Evolutionary conservation across 208 protist genomes (phyloP).

Genomic region (Leishmania mexicana): DNA sequence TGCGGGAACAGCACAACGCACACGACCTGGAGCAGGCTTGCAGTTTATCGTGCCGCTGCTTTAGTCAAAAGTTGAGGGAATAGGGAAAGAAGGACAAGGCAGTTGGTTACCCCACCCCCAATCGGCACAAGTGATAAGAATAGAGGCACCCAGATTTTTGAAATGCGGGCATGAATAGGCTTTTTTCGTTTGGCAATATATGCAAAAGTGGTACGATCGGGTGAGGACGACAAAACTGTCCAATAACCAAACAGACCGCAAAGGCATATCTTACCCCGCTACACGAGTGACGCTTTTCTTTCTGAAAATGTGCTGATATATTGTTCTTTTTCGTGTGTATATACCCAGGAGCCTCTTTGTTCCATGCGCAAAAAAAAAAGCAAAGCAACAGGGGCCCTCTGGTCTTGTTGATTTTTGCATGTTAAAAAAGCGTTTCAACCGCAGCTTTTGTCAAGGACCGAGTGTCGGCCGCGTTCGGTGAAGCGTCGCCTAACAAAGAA

Average conservation of each 20-base stretch:
- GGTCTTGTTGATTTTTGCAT: neutral
- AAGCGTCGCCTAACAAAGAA: constrained; percentile 73
- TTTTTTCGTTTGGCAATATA: neutral
- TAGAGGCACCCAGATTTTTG: neutral
- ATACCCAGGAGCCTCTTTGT: neutral
- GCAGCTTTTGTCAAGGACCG: constrained; percentile 36
- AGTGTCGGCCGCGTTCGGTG: constrained; percentile 46
- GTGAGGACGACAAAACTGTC: neutral
- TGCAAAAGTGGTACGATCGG: neutral
- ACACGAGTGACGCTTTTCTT: neutral
- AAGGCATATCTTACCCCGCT: neutral
- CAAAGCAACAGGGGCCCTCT: neutral
- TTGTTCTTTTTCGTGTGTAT: neutral
- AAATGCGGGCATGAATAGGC: neutral
- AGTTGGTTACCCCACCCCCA: neutral
- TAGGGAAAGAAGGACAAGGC: neutral
- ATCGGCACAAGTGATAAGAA: neutral
- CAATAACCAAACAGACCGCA: neutral
- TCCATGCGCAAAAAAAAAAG: neutral
- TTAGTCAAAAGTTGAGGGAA: neutral
- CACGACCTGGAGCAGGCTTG: constrained; percentile 14
- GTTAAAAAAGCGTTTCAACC: constrained; percentile 36
- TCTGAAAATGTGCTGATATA: neutral
- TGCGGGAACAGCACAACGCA: constrained; percentile 31
- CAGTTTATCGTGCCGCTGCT: constrained; percentile 19